Evolutionary conservation across 345 rosid genomes (phyloP).

Genomic region (Psidium guajava): DNA sequence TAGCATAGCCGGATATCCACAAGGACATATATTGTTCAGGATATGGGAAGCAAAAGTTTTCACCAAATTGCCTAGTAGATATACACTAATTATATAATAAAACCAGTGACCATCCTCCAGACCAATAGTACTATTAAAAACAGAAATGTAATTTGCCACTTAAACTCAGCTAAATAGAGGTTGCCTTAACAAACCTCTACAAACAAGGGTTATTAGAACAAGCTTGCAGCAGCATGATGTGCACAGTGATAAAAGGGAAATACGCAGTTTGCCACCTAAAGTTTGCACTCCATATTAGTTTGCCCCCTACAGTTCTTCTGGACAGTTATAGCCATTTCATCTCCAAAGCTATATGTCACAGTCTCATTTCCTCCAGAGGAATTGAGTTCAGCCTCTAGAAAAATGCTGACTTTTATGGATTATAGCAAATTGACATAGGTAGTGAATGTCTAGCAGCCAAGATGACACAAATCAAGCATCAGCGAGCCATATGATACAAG

Average conservation of each 20-base stretch:
- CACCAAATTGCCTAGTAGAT: neutral
- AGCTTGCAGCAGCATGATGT: neutral
- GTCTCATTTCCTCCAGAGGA: neutral
- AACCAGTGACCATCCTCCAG: neutral
- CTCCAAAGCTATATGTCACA: neutral
- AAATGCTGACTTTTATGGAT: neutral
- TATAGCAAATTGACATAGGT: neutral
- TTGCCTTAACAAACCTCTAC: neutral
- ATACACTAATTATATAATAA: neutral
- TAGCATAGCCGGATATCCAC: neutral
- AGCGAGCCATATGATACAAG: neutral
- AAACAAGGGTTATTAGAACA: neutral
- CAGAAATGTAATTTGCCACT: neutral
- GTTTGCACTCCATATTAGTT: neutral
- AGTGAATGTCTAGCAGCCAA: neutral
- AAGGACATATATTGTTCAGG: neutral
- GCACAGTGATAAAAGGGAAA: neutral
- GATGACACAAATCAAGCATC: neutral
- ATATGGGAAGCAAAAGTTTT: neutral
- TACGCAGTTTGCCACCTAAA: neutral
- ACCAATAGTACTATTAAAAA: neutral
- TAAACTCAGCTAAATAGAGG: neutral
- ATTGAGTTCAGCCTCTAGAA: neutral
- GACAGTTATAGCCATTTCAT: neutral
- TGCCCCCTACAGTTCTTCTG: neutral